Conservation (phyloP, 139 green algal species). For the Chlorella sp. region DNA sequence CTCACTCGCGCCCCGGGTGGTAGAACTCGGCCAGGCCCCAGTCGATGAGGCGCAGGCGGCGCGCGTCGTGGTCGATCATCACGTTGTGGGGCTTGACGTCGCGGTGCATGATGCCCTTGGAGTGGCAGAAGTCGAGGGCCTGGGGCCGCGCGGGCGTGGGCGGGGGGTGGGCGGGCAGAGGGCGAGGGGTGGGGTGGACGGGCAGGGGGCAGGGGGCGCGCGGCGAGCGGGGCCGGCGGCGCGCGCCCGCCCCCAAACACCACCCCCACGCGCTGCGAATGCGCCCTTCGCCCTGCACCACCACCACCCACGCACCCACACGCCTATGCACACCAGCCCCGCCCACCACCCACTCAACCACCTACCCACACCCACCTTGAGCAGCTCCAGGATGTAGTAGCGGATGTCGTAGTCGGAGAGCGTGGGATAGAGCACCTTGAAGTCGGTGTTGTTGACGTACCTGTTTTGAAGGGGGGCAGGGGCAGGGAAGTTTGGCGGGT, state of each 20-base stretch:
- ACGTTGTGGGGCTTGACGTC: constrained; percentile 90
- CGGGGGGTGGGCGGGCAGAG: no score
- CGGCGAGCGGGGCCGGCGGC: no score
- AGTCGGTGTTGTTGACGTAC: constrained; percentile 32
- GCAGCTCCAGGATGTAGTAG: constrained; percentile 98
- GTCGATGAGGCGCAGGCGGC: constrained; percentile 96
- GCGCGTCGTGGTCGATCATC: constrained; percentile 97
- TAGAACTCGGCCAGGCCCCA: constrained; percentile 99
- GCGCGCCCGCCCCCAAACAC: no score
- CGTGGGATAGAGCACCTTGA: constrained; percentile 91
- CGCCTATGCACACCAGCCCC: neutral
- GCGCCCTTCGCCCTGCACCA: no score
- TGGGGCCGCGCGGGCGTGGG: no score
- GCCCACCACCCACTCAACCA: neutral
- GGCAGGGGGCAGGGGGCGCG: no score
- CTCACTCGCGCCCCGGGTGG: constrained; percentile 77
- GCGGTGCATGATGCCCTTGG: constrained; percentile 89
- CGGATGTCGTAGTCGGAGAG: constrained; percentile 96
- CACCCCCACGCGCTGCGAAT: no score
- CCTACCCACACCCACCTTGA: constrained; percentile 60
- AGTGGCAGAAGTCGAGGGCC: constrained; percentile 96
- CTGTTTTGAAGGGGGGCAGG: no score
- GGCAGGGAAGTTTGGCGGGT: no score
- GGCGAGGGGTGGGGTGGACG: no score
- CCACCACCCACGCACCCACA: neutral